Base-by-base conservation (phyloP, 768 basidiomycete genomes). In the Rhodocollybia butyracea region DNA sequence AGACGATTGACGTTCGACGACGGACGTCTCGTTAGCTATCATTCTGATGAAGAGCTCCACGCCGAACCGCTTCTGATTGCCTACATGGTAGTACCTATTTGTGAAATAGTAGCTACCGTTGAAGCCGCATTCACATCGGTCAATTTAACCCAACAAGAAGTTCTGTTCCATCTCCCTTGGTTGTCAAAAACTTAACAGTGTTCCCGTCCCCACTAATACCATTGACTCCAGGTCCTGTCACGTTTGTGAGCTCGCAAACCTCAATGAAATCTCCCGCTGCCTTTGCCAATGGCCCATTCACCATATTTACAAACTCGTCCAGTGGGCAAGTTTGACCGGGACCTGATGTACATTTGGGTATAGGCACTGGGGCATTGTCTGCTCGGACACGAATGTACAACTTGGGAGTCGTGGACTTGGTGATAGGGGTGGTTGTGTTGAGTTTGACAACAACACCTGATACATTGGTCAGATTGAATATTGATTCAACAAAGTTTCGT, bases 261-360 rank as follows among this genome's bases (percentile, higher is more conserved):
- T 66, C 36, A 8, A 73, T 68, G 60, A 73, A 78, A 54, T 75
- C 71, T 2, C 76, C 76, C 15, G 67, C 64, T 2, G 62, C 56
- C 5, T 32, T 46, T 3, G 57, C 68, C 24, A 69, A 68, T 36
- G 57, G 58, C 48, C 55, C 58, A 17, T 65, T 57, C 7, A 76
- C 63, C 55, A 71, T 70, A 17, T 38, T 26, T 4, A 59, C 64
- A 48, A 78, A 78, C 13, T 64, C 43, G 3, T 59, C 57, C 36
- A 78, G 57, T 0, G 72, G 69, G 61, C 77, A 77, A 5, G 68
- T 70, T 5, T 63, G 57, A 1, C 73, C 74, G 0, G 77, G 76
- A 2, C 77, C 77, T 3, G 68, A 66, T 0, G 62, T 55, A 55
- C 77, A 78, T 17, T 65, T 68, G 0, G 76, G 76, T 19, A 78